Conservation (phyloP, 1,284 basidiomycete genomes). For the Limonomyces culmigenus region DNA sequence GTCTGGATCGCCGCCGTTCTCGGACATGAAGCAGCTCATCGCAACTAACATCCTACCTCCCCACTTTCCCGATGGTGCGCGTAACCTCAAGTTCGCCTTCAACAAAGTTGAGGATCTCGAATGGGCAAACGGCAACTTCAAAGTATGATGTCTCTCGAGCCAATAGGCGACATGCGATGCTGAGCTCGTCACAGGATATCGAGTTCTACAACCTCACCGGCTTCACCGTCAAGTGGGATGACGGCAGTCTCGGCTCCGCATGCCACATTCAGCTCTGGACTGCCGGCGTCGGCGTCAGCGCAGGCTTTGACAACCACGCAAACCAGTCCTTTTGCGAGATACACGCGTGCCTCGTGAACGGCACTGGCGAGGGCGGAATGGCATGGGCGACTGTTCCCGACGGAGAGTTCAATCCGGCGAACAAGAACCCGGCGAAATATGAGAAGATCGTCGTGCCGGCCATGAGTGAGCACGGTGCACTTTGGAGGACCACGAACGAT, state of each 20-base stretch:
- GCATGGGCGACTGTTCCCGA: slow-evolving; percentile 5
- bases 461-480: slow-evolving; percentile 15
- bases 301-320: slow-evolving; percentile 8
- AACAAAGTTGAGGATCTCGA: slow-evolving; percentile 11
- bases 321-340: slow-evolving; percentile 12
- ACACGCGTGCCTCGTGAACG: slow-evolving; percentile 14
- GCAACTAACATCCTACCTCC: slow-evolving; percentile 9
- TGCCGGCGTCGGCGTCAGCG: slow-evolving; percentile 8
- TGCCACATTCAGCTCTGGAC: slow-evolving; percentile 16
- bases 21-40: slow-evolving; percentile 10
- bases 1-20: slow-evolving; percentile 8
- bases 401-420: not conserved
- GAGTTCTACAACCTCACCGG: slow-evolving; percentile 16
- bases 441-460: slow-evolving; percentile 10
- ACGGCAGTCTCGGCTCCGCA: slow-evolving; percentile 11
- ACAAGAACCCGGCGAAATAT: slow-evolving; percentile 6
- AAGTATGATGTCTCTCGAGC: slow-evolving; percentile 4
- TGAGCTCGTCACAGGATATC: slow-evolving; percentile 10
- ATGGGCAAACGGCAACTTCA: slow-evolving; percentile 11
- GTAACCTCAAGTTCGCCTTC: slow-evolving; percentile 11
- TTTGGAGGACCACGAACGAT: slow-evolving; percentile 11
- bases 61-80: slow-evolving; percentile 8
- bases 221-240: slow-evolving; percentile 14
- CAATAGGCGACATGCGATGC: too few relatives aligned
- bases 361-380: slow-evolving; percentile 13